Conservation (phyloP, 495 filamentous ascomycete genomes). For the Bathelium albidoporum region DNA sequence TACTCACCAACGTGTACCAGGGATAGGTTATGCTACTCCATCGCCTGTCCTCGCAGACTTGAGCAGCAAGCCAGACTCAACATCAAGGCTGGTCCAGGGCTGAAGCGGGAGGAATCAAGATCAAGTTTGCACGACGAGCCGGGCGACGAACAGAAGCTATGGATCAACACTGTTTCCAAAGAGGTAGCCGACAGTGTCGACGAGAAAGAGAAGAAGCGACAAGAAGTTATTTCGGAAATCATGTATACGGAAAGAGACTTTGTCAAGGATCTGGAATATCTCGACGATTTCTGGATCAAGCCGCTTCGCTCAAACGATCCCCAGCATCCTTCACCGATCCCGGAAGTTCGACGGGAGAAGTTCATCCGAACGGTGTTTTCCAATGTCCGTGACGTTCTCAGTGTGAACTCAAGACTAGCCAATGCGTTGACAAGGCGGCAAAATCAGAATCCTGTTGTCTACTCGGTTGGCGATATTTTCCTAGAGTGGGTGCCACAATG, state of each 20-base stretch:
- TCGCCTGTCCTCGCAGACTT: conserved; percentile 86
- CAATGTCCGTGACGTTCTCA: conserved; percentile 90
- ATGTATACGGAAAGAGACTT: conserved; percentile 99
- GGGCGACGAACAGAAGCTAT: conserved; percentile 93
- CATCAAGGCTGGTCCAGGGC: conserved; percentile 76
- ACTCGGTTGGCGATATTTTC: conserved; percentile 90
- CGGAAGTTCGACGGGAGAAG: conserved; percentile 73
- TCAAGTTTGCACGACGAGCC: conserved; percentile 76
- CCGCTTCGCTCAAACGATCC: conserved; percentile 62
- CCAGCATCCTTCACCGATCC: conserved; percentile 69
- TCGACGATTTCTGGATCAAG: conserved; percentile 98
- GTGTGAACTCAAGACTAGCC: conserved; percentile 77
- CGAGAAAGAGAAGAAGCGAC: conserved; percentile 91
- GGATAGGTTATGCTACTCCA: conserved; percentile 94
- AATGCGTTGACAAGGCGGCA: conserved; percentile 82
- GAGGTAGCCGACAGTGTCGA: conserved; percentile 81
- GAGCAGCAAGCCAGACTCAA: conserved; percentile 93
- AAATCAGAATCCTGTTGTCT: conserved; percentile 77
- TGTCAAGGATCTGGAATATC: conserved; percentile 96
- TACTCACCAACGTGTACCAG: conserved; percentile 96
- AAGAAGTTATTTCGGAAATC: conserved; percentile 95
- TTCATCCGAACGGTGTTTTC: conserved; percentile 93
- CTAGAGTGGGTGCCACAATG: conserved; percentile 83
- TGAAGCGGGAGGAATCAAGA: conserved; percentile 71
- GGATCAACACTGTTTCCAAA: conserved; percentile 97